Evolutionary conservation across 2,329 filamentous ascomycete species (phyloP).

Genomic region (Talaromyces sp.): DNA sequence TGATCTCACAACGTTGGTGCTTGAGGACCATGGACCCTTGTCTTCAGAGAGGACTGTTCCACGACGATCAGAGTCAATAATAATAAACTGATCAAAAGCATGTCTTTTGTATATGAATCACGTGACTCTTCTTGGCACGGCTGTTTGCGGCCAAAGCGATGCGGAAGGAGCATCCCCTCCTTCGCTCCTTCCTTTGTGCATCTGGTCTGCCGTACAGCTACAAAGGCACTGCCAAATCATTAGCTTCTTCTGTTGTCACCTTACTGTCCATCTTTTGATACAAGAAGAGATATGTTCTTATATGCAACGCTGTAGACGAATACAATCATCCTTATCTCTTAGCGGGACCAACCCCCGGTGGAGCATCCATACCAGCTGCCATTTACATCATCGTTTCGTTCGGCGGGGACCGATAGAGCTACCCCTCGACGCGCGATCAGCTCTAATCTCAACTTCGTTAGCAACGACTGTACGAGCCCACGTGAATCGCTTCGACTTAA

Average conservation of each 20-base stretch:
- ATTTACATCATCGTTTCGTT: slow-evolving; percentile 17
- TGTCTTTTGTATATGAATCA: not conserved
- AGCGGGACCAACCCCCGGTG: not conserved
- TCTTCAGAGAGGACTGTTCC: not conserved
- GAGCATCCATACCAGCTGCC: slow-evolving; percentile 1
- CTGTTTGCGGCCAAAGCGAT: slow-evolving; percentile 11
- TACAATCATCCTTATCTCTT: not conserved
- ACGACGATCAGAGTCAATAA: not conserved
- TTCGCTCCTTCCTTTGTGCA: not conserved
- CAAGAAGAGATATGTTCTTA: not conserved
- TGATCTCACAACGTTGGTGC: not conserved
- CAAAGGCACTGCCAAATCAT: not conserved
- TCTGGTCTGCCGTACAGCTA: not conserved
- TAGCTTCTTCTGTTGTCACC: not conserved
- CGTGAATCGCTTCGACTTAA: not conserved
- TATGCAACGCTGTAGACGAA: slow-evolving; percentile 2
- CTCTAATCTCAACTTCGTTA: slow-evolving; percentile 2
- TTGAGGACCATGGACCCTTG: not conserved
- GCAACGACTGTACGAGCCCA: not conserved
- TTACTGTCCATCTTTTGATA: not conserved
- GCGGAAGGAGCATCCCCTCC: not conserved
- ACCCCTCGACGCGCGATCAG: slow-evolving; percentile 13
- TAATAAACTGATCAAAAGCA: not conserved
- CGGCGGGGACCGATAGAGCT: slow-evolving; percentile 17
- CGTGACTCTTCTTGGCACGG: not conserved